Evolutionary conservation across 169 alveolate species (phyloP), one percentile per base, ranked within the genome.

Genomic region (Babesia gibsoni): DNA sequence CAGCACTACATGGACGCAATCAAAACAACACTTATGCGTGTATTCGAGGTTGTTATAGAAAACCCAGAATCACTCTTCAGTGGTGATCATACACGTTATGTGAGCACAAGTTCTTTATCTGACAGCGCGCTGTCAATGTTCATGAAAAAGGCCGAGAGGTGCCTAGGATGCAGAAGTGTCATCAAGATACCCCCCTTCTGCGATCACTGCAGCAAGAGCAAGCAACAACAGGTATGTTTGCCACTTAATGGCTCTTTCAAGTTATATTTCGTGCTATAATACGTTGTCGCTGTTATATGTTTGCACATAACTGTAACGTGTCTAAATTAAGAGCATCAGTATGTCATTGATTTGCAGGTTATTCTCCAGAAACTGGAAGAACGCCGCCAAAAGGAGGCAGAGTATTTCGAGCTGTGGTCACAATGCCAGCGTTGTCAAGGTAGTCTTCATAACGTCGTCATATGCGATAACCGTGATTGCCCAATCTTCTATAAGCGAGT

Each of bases 391-490:
- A 82, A 88, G 57, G 98, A 97, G 90, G 90, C 89, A 37, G 94
- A 91, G 53, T 96, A 83, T 78, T 89, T 94, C 59, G 94, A 93
- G 43, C 89, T 96, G 37, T 97, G 99, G 99, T 93, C 98, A n/a
- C 95, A 96, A 64, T 97, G 99, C 75, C 97, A 96, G 84, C 75
- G 92, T 39, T 98, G 99, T 82, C 96, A 98, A 87, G 99, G 98
- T 0, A 93, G 96, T 49, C 84, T 95, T 29, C 95, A 92, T 64
- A 96, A 94, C 72, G 99, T 94, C 42, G 97, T 98, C 45, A 91
- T 96, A 39, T 98, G 99, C 83, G 90, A 94, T 49, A 95, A 95
- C 82, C 89, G 98, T 57, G 99, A 98, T 79, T 98, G 99, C 56
- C 99, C 99, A 12, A 96, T 98, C 42, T 98, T 96, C 86, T 98